Percentiles rank a stretch among this genome's conserved stretches.
phyloP scores from a whole-genome alignment of 2,329 filamentous ascomycete species.

The Dactylellina cionopaga region DNA sequence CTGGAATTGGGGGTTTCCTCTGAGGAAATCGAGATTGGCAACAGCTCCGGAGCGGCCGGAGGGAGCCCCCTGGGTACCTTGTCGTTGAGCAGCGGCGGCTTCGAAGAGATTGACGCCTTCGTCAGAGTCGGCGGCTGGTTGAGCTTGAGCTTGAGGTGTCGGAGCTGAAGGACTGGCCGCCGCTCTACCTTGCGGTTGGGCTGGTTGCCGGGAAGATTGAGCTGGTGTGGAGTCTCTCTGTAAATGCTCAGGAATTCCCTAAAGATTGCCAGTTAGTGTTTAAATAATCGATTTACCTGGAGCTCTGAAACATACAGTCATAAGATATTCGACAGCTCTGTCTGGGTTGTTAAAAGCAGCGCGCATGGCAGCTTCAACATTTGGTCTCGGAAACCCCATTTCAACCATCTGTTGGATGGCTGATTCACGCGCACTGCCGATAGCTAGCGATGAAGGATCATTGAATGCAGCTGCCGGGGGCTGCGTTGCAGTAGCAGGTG shows the following conservation, averaged over 20 bases:
- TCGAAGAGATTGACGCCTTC: conserved; percentile 89
- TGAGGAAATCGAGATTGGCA: conserved; percentile 89
- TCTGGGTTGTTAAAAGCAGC: conserved; percentile 97
- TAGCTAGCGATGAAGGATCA: conserved; percentile 82
- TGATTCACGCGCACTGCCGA: conserved; percentile 82
- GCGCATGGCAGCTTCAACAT: conserved; percentile 93
- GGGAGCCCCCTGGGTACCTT: conserved; percentile 63
- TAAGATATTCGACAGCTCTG: conserved; percentile 92
- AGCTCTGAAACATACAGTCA: conserved; percentile 71
- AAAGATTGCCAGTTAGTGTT: conserved; percentile 12
- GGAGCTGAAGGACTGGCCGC: conserved; percentile 61
- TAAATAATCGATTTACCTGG: neutral
- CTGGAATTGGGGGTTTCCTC: conserved; percentile 96
- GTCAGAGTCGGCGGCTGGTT: conserved; percentile 62
- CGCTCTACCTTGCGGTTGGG: conserved; percentile 63
- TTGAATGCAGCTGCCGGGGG: conserved; percentile 69
- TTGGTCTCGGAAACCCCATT: conserved; percentile 90
- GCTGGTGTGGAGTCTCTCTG: conserved; percentile 71
- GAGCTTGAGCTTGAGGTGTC: conserved; percentile 59
- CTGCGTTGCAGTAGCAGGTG: conserved; percentile 61
- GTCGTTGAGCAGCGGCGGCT: conserved; percentile 79
- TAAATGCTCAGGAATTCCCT: conserved; percentile 91
- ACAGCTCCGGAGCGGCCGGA: conserved; percentile 64
- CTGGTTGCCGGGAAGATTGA: conserved; percentile 59
- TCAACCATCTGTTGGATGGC: conserved; percentile 93